Evolutionary conservation across 192 early-diverging fungal genomes (phyloP), one percentile per base, ranked within the genome.

Genomic region (Endogone sp.): DNA sequence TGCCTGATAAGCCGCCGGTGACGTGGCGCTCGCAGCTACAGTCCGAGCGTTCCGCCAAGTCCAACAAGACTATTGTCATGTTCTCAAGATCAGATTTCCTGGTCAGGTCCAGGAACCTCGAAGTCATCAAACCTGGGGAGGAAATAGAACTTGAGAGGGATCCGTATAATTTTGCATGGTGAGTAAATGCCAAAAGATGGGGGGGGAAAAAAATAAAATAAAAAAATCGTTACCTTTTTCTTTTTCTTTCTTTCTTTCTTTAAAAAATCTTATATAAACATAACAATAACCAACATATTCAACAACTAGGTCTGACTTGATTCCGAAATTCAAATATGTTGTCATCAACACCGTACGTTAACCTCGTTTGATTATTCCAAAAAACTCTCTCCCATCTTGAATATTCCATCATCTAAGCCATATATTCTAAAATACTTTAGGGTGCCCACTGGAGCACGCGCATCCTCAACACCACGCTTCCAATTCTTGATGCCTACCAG

Each of bases 361-460:
- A n/a, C n/a, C n/a, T n/a, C n/a, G n/a, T n/a, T n/a, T n/a, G n/a
- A n/a, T n/a, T n/a, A n/a, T n/a, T n/a, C n/a, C n/a, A n/a, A n/a
- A n/a, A n/a, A n/a, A n/a, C n/a, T n/a, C n/a, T n/a, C n/a, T n/a
- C n/a, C n/a, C n/a, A n/a, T n/a, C n/a, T n/a, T n/a, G n/a, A 49
- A 49, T 49, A 49, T 49, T 49, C 37, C 16, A n/a, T n/a, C n/a
- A n/a, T n/a, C n/a, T n/a, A n/a, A n/a, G n/a, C 37, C 37, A 72
- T 62, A 27, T 22, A 44, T 29, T 9, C 4, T 27, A 20, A 22
- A 27, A 11, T 49, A n/a, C n/a, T 16, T 56, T 37, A 75, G 65
- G 76, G 68, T 3, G 64, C 76, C 26, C 76, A 78, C 27, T 78
- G 76, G 76, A 71, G 73, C 65, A 68, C 55, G 2, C 61, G 64